Evolutionary conservation across 2,329 filamentous ascomycete genomes (phyloP).

Genomic region (Fusarium buxicola): DNA sequence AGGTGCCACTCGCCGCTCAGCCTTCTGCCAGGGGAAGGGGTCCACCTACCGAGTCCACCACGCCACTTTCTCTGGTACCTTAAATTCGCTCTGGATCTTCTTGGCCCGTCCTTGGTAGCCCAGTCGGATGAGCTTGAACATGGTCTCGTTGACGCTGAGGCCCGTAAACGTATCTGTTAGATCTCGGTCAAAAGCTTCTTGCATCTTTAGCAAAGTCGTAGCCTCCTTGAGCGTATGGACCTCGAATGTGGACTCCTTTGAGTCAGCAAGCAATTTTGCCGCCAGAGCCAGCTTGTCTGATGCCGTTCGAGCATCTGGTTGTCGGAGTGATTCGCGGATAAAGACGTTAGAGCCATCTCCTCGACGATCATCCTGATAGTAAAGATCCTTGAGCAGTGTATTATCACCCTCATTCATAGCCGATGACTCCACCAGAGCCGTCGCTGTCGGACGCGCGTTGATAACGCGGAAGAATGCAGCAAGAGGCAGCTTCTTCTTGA

Average conservation of each 20-base stretch:
- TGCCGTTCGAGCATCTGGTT: slow-evolving; percentile 75
- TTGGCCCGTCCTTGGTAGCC: slow-evolving; percentile 87
- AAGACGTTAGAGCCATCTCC: slow-evolving; percentile 90
- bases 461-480: slow-evolving; percentile 94
- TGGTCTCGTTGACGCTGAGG: slow-evolving; percentile 88
- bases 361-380: slow-evolving; percentile 95
- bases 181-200: slow-evolving; percentile 88
- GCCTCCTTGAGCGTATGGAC: slow-evolving; percentile 83
- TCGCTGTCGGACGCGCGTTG: slow-evolving; percentile 85
- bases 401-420: slow-evolving; percentile 79
- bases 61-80: slow-evolving; percentile 87
- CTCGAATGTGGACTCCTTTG: slow-evolving; percentile 82
- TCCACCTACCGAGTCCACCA: slow-evolving; percentile 79
- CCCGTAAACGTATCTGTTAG: slow-evolving; percentile 82
- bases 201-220: slow-evolving; percentile 81
- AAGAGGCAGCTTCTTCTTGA: slow-evolving; percentile 90
- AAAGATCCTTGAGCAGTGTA: slow-evolving; percentile 89
- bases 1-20: slow-evolving; percentile 3
- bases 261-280: slow-evolving; percentile 83
- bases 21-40: slow-evolving; percentile 23
- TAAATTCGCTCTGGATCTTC: slow-evolving; percentile 92
- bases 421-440: slow-evolving; percentile 87
- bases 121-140: slow-evolving; percentile 86
- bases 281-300: slow-evolving; percentile 91
- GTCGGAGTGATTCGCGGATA: slow-evolving; percentile 82